Base-by-base conservation (phyloP, 257 asterid genomes). In the Galeopsis tetrahit region DNA sequence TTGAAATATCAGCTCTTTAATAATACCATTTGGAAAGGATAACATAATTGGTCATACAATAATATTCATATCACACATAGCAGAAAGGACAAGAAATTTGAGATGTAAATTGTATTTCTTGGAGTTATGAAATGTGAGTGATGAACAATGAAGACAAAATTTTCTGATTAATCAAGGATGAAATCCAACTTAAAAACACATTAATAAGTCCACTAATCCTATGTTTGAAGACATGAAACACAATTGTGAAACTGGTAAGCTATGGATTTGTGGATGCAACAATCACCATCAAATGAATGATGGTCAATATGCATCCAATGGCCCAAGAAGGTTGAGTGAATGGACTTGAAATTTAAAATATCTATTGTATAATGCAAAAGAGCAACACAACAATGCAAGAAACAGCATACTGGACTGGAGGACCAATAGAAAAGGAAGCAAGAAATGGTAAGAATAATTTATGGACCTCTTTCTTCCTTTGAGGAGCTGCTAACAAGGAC, bases 381-480 rank as follows among this genome's bases (percentile, higher is more conserved):
- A 5, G 10, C 11, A 80, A 62, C 17, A 71, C 10, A 40, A 65
- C 44, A 35, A 39, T 31, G 38, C 62, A 14, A 14, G 35, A 34
- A 65, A 48, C 38, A 59, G 31, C 44, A 71, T 34, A 15, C 15
- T 43, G 32, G 39, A 31, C 7, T 42, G 1, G 36, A 40, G 58
- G 58, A 46, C 21, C 71, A 21, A 46, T 9, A 46, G 10, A 28
- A 36, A 36, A 57, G 52, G 65, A 46, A 70, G 39, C 6, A 14
- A 76, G 43, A 15, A 31, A 65, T 10, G 14, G 13, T 15, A 21
- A 73, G 70, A 74, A 63, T 59, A 71, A 14, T 15, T 62, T 53
- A 72, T 82, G 67, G 63, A 89, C 99, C 97, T 89, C 97, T 87
- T 89, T 91, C 85, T 89, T 94, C 77, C 91, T 89, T 62, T 86